Conservation (phyloP, 106 monocot genomes). For the Dioscorea dumetorum region DNA sequence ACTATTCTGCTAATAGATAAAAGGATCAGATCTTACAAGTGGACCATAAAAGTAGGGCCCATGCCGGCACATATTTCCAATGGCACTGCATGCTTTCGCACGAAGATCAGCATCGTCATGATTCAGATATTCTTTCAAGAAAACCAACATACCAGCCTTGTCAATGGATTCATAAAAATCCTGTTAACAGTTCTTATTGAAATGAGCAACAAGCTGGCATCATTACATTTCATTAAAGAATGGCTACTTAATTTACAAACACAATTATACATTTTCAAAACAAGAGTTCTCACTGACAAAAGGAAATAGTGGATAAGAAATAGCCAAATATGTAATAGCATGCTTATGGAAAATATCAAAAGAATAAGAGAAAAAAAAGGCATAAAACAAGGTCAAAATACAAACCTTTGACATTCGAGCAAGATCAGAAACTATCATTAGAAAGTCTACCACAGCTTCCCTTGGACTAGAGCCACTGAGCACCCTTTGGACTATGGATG, state of each 20-base stretch:
- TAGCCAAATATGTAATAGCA: too few species aligned
- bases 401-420: constrained; percentile 95
- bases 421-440: constrained; percentile 98
- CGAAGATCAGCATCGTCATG: constrained; percentile 76
- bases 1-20: too few species aligned
- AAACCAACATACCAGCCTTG: constrained; percentile 59
- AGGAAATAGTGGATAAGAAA: too few species aligned
- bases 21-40: constrained; percentile 48
- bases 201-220: not conserved
- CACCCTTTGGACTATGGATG: constrained; percentile 37
- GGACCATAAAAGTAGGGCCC: constrained; percentile 77
- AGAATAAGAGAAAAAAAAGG: too few species aligned
- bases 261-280: too few species aligned
- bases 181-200: constrained; percentile 19
- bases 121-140: constrained; percentile 52
- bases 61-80: constrained; percentile 98
- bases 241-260: too few species aligned
- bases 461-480: constrained; percentile 38
- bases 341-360: too few species aligned
- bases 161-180: constrained; percentile 88
- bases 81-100: constrained; percentile 88
- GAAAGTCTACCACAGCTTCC: constrained; percentile 73
- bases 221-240: too few species aligned
- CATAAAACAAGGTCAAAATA: too few species aligned
- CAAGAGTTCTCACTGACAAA: too few species aligned